Percentiles rank a stretch among this genome's conserved stretches.
phyloP scores from a whole-genome alignment of 108 stramenopile genomes.

The Pseudonitzschia delicatissima region DNA sequence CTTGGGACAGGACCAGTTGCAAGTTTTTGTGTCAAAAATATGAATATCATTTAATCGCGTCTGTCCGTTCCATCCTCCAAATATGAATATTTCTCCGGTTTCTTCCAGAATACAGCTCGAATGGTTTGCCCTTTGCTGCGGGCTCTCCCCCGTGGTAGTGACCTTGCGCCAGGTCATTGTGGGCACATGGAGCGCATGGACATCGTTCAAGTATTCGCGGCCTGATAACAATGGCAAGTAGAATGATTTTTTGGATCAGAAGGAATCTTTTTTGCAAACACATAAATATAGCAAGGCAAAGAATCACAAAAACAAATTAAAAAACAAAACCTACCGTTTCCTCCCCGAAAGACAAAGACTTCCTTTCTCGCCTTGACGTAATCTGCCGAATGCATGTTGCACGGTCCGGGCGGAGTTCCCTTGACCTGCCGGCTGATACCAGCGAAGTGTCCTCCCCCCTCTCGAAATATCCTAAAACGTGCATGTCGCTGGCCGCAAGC shows the following conservation, averaged over 20 bases:
- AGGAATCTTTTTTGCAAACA: background rate
- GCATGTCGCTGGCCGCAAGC: conserved; percentile 84
- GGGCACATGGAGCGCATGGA: conserved; percentile 81
- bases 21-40: conserved; percentile 77
- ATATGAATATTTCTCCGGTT: conserved; percentile 84
- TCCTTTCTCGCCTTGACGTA: conserved; percentile 58
- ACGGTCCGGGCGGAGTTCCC: conserved; percentile 84
- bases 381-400: conserved; percentile 96
- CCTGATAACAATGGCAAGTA: conserved; percentile 29
- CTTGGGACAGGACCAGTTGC: conserved; percentile 76
- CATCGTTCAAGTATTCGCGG: conserved; percentile 82
- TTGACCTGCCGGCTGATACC: conserved; percentile 56
- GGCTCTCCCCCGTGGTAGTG: conserved; percentile 64
- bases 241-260: conserved; percentile 5
- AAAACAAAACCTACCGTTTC: conserved; percentile 41
- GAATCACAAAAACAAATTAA: background rate
- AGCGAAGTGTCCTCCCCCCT: conserved; percentile 27
- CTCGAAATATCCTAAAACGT: conserved; percentile 60
- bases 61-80: conserved; percentile 93
- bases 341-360: conserved; percentile 91
- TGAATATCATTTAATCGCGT: conserved; percentile 90
- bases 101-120: conserved; percentile 76
- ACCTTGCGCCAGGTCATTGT: conserved; percentile 78
- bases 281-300: background rate
- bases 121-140: conserved; percentile 90